phyloP scores from a whole-genome alignment of 1,139 yeast species.

The Suhomyces panamericanus region DNA sequence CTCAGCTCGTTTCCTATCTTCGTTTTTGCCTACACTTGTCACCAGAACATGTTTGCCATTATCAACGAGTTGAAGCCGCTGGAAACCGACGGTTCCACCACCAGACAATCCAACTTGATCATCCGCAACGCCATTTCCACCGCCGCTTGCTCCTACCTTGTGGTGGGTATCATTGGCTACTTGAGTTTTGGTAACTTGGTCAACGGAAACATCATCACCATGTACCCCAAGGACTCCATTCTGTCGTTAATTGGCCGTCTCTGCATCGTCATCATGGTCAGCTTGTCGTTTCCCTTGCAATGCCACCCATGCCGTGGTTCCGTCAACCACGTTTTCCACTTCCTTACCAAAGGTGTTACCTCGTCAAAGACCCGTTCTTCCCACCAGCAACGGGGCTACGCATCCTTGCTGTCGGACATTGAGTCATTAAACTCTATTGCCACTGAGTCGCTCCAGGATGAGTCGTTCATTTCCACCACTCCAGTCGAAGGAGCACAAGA shows the following conservation, averaged over 20 bases:
- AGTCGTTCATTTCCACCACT: conserved; percentile 45
- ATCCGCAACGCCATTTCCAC: conserved; percentile 60
- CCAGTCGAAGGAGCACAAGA: conserved; percentile 54
- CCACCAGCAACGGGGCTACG: conserved; percentile 15
- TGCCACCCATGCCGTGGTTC: conserved; percentile 81
- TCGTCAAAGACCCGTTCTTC: conserved; percentile 13
- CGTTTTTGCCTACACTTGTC: conserved; percentile 93
- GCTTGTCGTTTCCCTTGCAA: conserved; percentile 70
- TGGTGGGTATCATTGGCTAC: conserved; percentile 84
- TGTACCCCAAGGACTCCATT: conserved; percentile 60
- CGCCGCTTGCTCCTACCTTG: conserved; percentile 58
- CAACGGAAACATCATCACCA: conserved; percentile 65
- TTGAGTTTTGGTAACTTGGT: conserved; percentile 80
- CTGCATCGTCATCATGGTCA: conserved; percentile 68
- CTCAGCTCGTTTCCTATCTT: conserved; percentile 75
- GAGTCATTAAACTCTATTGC: conserved; percentile 19
- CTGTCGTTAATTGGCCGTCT: conserved; percentile 68
- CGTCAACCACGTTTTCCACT: conserved; percentile 64
- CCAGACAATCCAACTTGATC: conserved; percentile 53
- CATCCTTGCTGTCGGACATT: conserved; percentile 18
- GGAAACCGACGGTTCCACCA: conserved; percentile 44
- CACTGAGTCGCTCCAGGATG: conserved; percentile 27
- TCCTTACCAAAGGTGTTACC: conserved; percentile 35
- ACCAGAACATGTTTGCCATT: conserved; percentile 90
- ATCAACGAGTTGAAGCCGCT: conserved; percentile 62